Evolutionary conservation across 1,139 yeast genomes (phyloP), one percentile per base, ranked within the genome.

Genomic region (Taiozyma sp.): DNA sequence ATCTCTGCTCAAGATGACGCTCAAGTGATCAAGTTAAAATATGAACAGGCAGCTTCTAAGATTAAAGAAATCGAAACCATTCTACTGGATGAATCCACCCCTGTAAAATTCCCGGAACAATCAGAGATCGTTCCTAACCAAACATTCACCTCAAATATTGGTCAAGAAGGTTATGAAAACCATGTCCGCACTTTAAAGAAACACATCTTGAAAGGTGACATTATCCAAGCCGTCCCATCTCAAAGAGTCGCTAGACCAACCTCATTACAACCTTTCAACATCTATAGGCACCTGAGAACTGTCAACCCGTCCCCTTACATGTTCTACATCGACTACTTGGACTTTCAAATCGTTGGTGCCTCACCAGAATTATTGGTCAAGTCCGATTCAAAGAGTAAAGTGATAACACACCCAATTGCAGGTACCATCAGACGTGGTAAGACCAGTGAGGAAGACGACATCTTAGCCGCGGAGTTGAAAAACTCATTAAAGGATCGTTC

Each of bases 281-380:
- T 95, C 48, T 95, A 92, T 71, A 85, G 96, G 60, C 97, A 93
- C 65, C 76, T 93, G 62, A 81, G 99, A 66, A 87, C 96, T 0
- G 97, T 95, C 49, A 93, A 95, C 70, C 99, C 99, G 7, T 90
- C 97, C 1, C 99, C 99, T 38, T 93, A 93, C 69, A 78, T 93
- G 75, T 93, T 93, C 68, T 93, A 91, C 70, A 84, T 93, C 58
- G 98, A 93, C 68, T 86, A 88, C 64, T 67, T 88, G 52, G 97
- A 90, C 60, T 93, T 93, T 74, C 97, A 92, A 68, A 81, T 93
- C 50, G 93, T 93, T 51, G 99, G 99, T 44, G 99, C 99, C 0
- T 90, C 97, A 22, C 99, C 99, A 1, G 99, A 93, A 68, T 74
- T 92, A 53, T 75, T 93, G 51, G 98, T 93, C 51, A 89, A 89